A percentile compares a stretch with the other conserved stretches of the same genome.
phyloP scores from a whole-genome alignment of 2,329 filamentous ascomycete species.

The Pseudopyricularia javanii region DNA sequence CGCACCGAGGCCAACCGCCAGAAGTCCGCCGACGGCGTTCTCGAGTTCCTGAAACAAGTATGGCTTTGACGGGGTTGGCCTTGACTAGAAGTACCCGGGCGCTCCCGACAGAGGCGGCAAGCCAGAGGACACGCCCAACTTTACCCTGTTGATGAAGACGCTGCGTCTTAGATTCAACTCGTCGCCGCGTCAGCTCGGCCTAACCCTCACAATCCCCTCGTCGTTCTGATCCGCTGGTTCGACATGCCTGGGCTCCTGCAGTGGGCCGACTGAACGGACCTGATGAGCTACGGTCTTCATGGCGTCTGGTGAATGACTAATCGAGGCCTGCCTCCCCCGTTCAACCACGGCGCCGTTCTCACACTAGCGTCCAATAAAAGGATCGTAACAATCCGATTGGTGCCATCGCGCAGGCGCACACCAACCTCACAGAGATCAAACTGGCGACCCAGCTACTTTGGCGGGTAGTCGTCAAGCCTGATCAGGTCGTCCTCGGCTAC shows the following conservation, averaged over 20 bases:
- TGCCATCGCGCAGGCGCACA: slow-evolving; percentile 22
- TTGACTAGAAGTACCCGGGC: slow-evolving; percentile 13
- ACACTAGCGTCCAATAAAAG: too few relatives aligned
- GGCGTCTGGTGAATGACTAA: slow-evolving; percentile 19
- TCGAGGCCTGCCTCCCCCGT: not conserved
- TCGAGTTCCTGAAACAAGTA: slow-evolving; percentile 9
- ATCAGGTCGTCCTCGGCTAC: slow-evolving; percentile 27
- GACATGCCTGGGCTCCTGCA: slow-evolving; percentile 10
- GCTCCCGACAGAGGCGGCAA: slow-evolving; percentile 12
- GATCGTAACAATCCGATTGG: slow-evolving; percentile 21
- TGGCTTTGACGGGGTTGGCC: slow-evolving; percentile 12
- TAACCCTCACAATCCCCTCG: slow-evolving; percentile 10
- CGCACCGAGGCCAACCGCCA: not conserved
- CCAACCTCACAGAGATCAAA: slow-evolving; percentile 34
- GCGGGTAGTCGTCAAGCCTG: slow-evolving; percentile 25
- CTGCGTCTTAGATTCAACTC: not conserved
- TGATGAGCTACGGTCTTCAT: slow-evolving; percentile 30
- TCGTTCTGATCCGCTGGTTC: slow-evolving; percentile 15
- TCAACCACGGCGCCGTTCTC: too few relatives aligned
- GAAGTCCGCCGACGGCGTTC: slow-evolving; percentile 9
- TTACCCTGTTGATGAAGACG: slow-evolving; percentile 5
- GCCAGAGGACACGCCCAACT: slow-evolving; percentile 10
- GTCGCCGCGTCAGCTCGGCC: slow-evolving; percentile 2
- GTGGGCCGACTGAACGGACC: slow-evolving; percentile 23
- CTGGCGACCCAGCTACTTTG: slow-evolving; percentile 28